phyloP scores from a whole-genome alignment of 129 eudicot genomes.

The Smallanthus sonchifolius region DNA sequence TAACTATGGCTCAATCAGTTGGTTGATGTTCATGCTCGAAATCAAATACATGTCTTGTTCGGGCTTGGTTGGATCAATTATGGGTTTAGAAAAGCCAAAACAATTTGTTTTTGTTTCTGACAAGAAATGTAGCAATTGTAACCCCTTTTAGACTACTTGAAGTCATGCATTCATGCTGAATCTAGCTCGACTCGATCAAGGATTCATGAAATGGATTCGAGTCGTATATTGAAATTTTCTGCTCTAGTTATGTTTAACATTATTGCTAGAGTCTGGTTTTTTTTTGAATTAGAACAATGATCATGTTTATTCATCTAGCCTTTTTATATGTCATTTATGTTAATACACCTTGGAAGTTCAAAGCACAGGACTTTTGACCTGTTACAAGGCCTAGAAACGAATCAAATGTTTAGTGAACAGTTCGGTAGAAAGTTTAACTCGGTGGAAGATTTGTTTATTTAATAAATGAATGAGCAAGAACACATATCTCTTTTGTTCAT shows the following conservation, averaged over 20 bases:
- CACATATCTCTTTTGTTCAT: too few relatives aligned
- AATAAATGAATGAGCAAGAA: too few relatives aligned
- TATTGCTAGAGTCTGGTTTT: neutral
- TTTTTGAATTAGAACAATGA: too few relatives aligned
- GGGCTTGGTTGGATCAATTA: neutral
- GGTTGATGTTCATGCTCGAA: neutral
- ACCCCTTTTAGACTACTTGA: neutral
- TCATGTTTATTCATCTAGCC: too few relatives aligned
- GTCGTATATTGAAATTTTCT: neutral
- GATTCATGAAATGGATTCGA: neutral
- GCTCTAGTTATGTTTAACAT: neutral
- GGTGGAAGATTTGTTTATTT: too few relatives aligned
- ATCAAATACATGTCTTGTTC: neutral
- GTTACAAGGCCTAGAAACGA: too few relatives aligned
- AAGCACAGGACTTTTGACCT: too few relatives aligned
- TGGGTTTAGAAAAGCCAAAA: neutral
- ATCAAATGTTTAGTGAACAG: too few relatives aligned
- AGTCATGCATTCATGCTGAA: constrained; percentile 1
- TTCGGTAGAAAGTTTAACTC: too few relatives aligned
- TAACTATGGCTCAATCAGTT: neutral
- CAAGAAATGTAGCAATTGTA: constrained; percentile 3
- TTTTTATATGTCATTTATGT: too few relatives aligned
- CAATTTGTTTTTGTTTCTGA: constrained; percentile 1
- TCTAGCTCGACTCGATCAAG: neutral
- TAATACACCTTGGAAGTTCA: too few relatives aligned